These are phyloP conservation scores for Boletus albobrunnescens DNA, from an alignment of 1,284 basidiomycete genomes.

Conservation along the genomic window DNA sequence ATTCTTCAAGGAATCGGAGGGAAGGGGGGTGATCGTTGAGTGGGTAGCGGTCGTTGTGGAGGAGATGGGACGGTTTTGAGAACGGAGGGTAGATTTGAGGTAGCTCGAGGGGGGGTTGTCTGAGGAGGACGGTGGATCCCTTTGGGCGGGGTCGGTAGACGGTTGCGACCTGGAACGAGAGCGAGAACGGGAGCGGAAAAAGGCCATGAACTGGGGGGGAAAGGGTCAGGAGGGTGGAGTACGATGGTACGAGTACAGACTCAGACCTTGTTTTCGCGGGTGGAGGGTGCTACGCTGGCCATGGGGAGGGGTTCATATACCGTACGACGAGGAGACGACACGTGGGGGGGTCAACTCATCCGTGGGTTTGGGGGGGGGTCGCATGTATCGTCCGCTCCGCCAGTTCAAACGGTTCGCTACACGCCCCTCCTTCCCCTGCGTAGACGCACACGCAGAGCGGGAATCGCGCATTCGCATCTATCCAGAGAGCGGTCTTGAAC, in stretches of 20 bases:
- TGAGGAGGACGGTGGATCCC: neutral
- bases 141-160: constrained; percentile 16
- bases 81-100: constrained; percentile 45
- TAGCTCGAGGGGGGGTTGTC: constrained; percentile 21
- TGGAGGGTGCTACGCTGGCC: too few relatives aligned
- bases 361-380: too few relatives aligned
- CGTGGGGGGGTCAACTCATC: neutral
- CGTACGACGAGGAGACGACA: too few relatives aligned
- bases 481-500: constrained; percentile 58
- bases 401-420: too few relatives aligned
- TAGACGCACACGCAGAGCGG: constrained; percentile 68
- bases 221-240: neutral
- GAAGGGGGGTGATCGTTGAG: constrained; percentile 52
- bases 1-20: constrained; percentile 38
- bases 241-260: too few relatives aligned
- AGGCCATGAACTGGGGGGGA: constrained; percentile 43
- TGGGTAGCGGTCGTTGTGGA: constrained; percentile 58
- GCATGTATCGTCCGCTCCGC: constrained; percentile 5
- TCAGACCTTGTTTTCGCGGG: constrained; percentile 38
- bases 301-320: too few relatives aligned
- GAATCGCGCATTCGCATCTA: constrained; percentile 52
- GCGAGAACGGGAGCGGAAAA: constrained; percentile 52
- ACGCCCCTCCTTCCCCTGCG: constrained; percentile 74
- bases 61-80: constrained; percentile 60
- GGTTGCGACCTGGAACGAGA: constrained; percentile 43